Conservation (phyloP, 1,284 basidiomycete species). For the Apiotrichum veenhuisii region DNA sequence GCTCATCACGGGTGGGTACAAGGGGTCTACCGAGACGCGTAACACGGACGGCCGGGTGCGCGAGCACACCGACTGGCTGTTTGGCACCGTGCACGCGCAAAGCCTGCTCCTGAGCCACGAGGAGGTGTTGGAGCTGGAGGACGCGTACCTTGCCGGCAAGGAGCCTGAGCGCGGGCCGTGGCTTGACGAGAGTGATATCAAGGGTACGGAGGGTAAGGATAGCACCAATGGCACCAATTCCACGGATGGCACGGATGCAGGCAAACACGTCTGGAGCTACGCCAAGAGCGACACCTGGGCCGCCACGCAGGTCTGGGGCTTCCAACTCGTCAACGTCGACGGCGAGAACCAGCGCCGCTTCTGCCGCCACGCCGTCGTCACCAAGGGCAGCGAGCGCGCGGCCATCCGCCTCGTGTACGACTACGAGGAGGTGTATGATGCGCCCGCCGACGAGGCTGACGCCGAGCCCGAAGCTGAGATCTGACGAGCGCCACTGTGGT, state of each 20-base stretch:
- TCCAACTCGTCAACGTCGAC: not conserved
- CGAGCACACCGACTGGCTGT: conserved; percentile 5
- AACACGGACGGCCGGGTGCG: conserved; percentile 5
- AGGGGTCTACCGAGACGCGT: conserved; percentile 6
- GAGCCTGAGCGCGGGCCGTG: conserved; percentile 1
- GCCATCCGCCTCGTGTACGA: conserved; percentile 2
- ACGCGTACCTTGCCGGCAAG: conserved; percentile 4
- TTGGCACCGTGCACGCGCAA: conserved; percentile 2
- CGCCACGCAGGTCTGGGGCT: conserved; percentile 10
- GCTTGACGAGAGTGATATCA: conserved; percentile 1
- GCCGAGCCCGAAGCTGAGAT: not conserved
- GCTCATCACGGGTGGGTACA: conserved; percentile 4
- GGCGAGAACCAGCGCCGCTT: not conserved
- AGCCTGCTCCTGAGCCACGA: not conserved
- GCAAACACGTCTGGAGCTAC: too few species aligned
- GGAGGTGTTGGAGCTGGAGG: not conserved
- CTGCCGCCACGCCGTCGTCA: conserved; percentile 3
- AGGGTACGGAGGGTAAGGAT: not conserved
- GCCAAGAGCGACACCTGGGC: conserved; percentile 2
- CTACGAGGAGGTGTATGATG: not conserved
- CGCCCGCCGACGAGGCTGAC: too few species aligned
- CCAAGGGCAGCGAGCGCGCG: not conserved
- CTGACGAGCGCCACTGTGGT: too few species aligned
- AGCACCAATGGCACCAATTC: too few species aligned
- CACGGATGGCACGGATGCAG: too few species aligned